Evolutionary conservation across 805 yeast species (phyloP), one percentile per base, ranked within the genome.

Genomic region (Wilhelminamyces savonicus): DNA sequence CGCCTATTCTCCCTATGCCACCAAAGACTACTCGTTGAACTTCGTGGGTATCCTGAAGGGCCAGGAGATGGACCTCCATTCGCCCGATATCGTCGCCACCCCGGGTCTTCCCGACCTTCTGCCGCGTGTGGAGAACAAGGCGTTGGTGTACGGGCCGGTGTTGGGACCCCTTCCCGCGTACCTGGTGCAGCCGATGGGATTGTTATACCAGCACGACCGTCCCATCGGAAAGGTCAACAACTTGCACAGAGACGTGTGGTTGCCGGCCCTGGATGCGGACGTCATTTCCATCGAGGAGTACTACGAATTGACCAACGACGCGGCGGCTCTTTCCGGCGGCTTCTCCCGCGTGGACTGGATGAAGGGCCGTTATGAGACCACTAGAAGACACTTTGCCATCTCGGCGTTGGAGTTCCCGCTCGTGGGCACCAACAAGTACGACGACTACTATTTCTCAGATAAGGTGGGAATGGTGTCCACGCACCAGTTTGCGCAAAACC

Each of bases 401-500:
- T 66, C 74, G 19, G 74, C 74, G 16, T 50, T 87, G 35, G 79
- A 76, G 36, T 53, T 84, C 36, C 69, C 68, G 6, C 52, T 83
- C 18, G 53, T 58, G 14, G 41, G 41, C 12, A 40, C 39, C 18
- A 37, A 36, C n/a, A 56, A 52, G 15, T 40, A 26, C 27, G 47
- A 51, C 28, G 92, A 80, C 36, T 71, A 78, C 34, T 92, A 84
- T 60, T 85, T 66, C 52, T 79, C 86, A 8, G 98, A 92, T 56
- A 72, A 82, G 41, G 95, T 90, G 17, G 98, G 98, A 21, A 84
- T 85, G 58, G 95, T 90, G 10, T 79, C 95, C 5, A 83, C 97
- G 3, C 80, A 82, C 28, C 62, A 64, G 37, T 37, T 60, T 16
- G 49, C 59, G 4, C 56, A 57, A 24, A 56, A 69, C 24, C 57